Base-by-base conservation (phyloP, 2,329 filamentous ascomycete species). In the Stagonosporopsis vannaccii region DNA sequence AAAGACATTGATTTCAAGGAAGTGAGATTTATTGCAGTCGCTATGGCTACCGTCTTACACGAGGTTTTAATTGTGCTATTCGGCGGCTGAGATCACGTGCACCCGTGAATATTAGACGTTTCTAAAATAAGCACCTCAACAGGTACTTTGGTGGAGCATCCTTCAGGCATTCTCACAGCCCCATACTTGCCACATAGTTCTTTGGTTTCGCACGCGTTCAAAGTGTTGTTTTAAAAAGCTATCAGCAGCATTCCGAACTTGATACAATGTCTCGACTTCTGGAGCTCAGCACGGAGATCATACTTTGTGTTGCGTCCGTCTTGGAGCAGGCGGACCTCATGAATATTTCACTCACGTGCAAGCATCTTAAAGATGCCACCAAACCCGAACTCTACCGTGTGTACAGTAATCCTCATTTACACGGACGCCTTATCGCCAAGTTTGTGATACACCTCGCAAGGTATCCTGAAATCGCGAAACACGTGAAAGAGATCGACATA, bases 301-400 rank as follows among this genome's bases (percentile, higher is more conserved):
- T 61, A 6, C 43, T 65, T 12, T 39, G 26, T 13, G 43, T 64
- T 41, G 57, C 61, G 17, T 51, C 53, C 2, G 26, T 50, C 15
- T 51, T 67, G 19, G 32, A 35, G 5, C 51, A 60, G 22, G 44
- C 56, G 5, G 62, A 65, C 43, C 37, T 65, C 1, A 44, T 62
- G 20, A 44, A 65, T 33, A 19, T 64, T 2, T 47, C 62, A 2
- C 49, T 62, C 4, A 47, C 45, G 4, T 64, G 53, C 43, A 62
- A 58, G 37, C 40, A 39, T 25, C 37, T 67, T 6, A 48, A 49
- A 11, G 28, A 17, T 7, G 25, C 39, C 2, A 60, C 53, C 23
- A 52, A 65, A 39, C 39, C 59, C 12, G 59, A 61, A 32, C 53
- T 63, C 12, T 63, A 54, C 28, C 56, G 59, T 11, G 61, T 33